Evolutionary conservation across 345 rosid genomes (phyloP).

Genomic region (Angophora floribunda): DNA sequence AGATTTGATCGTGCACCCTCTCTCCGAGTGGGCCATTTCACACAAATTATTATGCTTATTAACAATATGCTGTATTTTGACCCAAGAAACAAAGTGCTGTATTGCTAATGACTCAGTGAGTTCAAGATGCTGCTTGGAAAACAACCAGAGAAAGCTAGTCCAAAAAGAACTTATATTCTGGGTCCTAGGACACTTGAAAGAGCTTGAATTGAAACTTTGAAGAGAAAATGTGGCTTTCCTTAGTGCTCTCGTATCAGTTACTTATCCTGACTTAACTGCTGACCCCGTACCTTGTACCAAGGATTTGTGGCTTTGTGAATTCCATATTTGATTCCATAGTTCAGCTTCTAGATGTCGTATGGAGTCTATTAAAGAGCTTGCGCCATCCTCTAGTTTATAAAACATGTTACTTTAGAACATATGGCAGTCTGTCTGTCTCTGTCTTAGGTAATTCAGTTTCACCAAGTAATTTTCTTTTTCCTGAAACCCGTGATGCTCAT

Average conservation of each 20-base stretch:
- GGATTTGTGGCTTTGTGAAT: not conserved
- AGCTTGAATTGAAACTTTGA: not conserved
- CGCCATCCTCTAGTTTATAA: not conserved
- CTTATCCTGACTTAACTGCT: not conserved
- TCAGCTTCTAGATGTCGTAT: not conserved
- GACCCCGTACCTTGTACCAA: not conserved
- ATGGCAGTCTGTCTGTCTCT: not conserved
- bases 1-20: not conserved
- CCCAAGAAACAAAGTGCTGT: too few relatives aligned
- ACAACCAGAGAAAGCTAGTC: not conserved
- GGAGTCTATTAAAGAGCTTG: not conserved
- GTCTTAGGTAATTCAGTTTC: not conserved
- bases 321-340: not conserved
- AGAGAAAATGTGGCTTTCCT: not conserved
- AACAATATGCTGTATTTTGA: not conserved
- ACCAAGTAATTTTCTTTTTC: not conserved
- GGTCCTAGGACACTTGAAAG: not conserved
- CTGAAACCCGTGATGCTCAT: not conserved
- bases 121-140: not conserved
- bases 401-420: not conserved
- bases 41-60: not conserved
- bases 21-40: not conserved
- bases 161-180: not conserved
- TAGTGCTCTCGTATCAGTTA: not conserved
- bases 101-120: not conserved